phyloP scores from a whole-genome alignment of 768 basidiomycete genomes.

The Calocybe gangraenosa region DNA sequence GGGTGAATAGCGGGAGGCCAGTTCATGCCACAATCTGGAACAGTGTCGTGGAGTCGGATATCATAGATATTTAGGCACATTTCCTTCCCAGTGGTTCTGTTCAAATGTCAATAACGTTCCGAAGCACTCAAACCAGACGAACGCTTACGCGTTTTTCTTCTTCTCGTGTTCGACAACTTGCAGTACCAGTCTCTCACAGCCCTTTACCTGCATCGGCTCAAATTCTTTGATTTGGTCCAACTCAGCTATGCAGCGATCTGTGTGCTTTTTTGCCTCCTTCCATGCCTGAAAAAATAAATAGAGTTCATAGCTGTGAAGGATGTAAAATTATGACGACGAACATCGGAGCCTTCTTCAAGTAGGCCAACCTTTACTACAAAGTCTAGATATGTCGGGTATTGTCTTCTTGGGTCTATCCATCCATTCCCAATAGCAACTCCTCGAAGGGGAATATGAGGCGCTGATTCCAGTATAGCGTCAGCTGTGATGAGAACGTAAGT shows the following conservation, averaged over 20 bases:
- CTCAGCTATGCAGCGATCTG: conserved; percentile 55
- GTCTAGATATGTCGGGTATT: conserved; percentile 89
- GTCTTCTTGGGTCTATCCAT: conserved; percentile 88
- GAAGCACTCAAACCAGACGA: too few relatives aligned
- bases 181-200: conserved; percentile 59
- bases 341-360: conserved; percentile 67
- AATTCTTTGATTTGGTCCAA: conserved; percentile 38
- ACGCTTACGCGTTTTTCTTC: too few relatives aligned
- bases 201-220: conserved; percentile 50
- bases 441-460: conserved; percentile 56
- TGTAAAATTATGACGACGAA: conserved; percentile 27
- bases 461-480: conserved; percentile 65
- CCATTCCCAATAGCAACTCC: conserved; percentile 96
- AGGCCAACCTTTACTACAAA: conserved; percentile 79
- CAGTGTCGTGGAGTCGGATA: conserved; percentile 80
- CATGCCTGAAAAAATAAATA: conserved; percentile 45
- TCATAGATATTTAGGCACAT: conserved; percentile 96
- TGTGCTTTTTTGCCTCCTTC: conserved; percentile 49
- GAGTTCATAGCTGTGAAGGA: conserved; percentile 2
- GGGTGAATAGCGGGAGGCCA: conserved; percentile 88
- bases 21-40: conserved; percentile 93
- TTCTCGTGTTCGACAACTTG: conserved; percentile 36
- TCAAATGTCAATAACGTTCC: conserved; percentile 2
- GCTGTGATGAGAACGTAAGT: conserved; percentile 38
- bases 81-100: conserved; percentile 60